Evolutionary conservation across 2,329 filamentous ascomycete species (phyloP).

Genomic region (Fusarium aywerte): DNA sequence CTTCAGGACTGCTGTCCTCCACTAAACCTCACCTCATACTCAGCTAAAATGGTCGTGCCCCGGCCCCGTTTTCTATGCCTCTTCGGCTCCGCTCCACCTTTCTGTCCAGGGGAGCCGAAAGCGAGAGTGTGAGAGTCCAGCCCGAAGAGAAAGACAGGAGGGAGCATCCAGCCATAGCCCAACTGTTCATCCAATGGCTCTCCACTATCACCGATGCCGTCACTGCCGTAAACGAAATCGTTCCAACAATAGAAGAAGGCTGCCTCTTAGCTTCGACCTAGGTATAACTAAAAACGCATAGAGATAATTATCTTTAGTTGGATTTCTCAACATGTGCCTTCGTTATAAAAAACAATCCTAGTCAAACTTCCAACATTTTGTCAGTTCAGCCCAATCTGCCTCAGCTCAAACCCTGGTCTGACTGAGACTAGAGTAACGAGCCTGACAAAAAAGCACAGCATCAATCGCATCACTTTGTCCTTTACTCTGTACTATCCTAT

Average conservation of each 20-base stretch:
- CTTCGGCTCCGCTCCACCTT: conserved; percentile 20
- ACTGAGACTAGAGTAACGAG: conserved; percentile 14
- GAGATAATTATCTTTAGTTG: neutral
- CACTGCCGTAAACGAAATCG: conserved; percentile 31
- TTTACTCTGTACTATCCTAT: conserved; percentile 23
- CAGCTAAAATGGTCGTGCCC: conserved; percentile 36
- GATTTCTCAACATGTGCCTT: neutral
- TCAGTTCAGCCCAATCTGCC: conserved; percentile 24
- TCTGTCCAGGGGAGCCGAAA: conserved; percentile 28
- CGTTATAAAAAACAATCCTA: neutral
- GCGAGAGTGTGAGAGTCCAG: neutral
- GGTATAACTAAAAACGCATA: conserved; percentile 19
- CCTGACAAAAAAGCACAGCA: conserved; percentile 25
- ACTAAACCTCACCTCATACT: conserved; percentile 35
- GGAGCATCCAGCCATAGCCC: neutral
- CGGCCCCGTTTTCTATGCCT: conserved; percentile 23
- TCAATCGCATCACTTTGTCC: conserved; percentile 17
- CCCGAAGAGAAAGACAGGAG: too few species aligned
- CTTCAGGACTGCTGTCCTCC: conserved; percentile 26
- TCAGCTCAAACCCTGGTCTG: conserved; percentile 25
- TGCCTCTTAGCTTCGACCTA: conserved; percentile 33
- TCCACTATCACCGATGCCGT: conserved; percentile 31
- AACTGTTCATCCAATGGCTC: neutral
- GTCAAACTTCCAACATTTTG: neutral
- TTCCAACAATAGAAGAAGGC: conserved; percentile 40